Base-by-base conservation (phyloP, 257 asterid species). In the Solanum pennellii region DNA sequence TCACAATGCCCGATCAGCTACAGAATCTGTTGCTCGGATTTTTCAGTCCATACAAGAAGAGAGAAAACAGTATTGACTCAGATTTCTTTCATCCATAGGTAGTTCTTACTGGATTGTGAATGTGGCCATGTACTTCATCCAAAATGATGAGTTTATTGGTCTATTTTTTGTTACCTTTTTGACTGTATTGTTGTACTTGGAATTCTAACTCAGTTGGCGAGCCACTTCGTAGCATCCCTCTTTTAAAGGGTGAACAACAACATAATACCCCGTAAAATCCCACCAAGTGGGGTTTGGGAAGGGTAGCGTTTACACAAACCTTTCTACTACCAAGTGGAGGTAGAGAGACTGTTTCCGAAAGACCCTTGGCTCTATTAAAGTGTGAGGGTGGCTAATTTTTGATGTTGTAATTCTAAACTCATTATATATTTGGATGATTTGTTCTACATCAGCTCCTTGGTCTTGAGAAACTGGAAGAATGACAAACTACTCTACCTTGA, bases 21-120 rank as follows among this genome's bases (percentile, higher is more conserved):
- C 97, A 14, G 98, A 93, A 89, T 95, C 97, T 14, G 99, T 93
- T 69, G 99, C 97, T n/a, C 94, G 98, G 37, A 95, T 97, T 56
- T 95, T 96, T 79, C 92, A 86, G 88, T 94, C 98, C 13, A 97
- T 97, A 87, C 98, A 94, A 89, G 94, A 94, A 88, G 99, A 95
- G 90, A 93, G 99, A 87, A 91, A 91, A 86, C 98, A 90, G 90
- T 68, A 76, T 31, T 76, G 94, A 93, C 84, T 89, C 92, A 23
- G 90, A 80, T 27, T 47, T 47, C 66, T n/a, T 25, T n/a, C 83
- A 76, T 42, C 37, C n/a, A 12, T 23, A 23, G 80, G 80, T 35
- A 73, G 47, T 35, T 33, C 80, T 73, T 16, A 72, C 45, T 16
- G 45, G 23, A 31, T 69, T 69, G 41, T 68, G 44, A 74, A 74